Evolutionary conservation across 2,329 filamentous ascomycete genomes (phyloP), one percentile per base, ranked within the genome.

Genomic region (Penicillium frequentans): DNA sequence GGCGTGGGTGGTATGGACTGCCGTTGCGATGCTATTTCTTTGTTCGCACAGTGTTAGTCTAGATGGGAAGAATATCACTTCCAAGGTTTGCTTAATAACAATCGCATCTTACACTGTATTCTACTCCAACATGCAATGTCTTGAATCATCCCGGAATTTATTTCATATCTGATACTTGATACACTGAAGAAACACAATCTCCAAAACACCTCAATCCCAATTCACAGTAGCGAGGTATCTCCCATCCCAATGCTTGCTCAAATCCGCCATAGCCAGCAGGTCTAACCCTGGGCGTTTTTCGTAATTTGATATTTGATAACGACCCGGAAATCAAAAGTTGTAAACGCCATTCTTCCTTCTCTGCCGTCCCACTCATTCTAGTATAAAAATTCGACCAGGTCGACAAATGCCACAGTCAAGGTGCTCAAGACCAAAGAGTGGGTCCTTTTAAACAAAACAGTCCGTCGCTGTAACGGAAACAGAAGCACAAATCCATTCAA

Each of bases 1-100:
- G 35, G 58, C 49, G 57, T 54, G 52, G 61, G 56, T 58, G 56
- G 50, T 57, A 50, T 52, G 52, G 58, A 64, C 54, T 59, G 45
- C 37, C 55, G 44, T 45, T 54, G 57, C 53, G 50, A 55, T 56
- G 48, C 31, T 45, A 49, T 53, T 51, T 50, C 29, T 56, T 56
- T 58, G 42, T 56, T 39, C 21, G 37, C 55, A 46, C 43, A 35
- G 37, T 52, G 23, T 55, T 46, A 46, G 45, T 48, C 44, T 61
- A 62, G 60, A 60, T 51, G 47, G 45, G 39, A 52, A 47, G 56
- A 60, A 53, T 44, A 53, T 56, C 55, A 35, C 55, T 63, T 56
- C 44, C 39, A 39, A 39, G 4, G 7, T 39, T 39, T 39, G 48
- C 51, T 61, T 56, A 35, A 53, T 56, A 16, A 51, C 24, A 47